Base-by-base conservation (phyloP, 2,329 filamentous ascomycete genomes). In the Dothiorella sarmentorum region DNA sequence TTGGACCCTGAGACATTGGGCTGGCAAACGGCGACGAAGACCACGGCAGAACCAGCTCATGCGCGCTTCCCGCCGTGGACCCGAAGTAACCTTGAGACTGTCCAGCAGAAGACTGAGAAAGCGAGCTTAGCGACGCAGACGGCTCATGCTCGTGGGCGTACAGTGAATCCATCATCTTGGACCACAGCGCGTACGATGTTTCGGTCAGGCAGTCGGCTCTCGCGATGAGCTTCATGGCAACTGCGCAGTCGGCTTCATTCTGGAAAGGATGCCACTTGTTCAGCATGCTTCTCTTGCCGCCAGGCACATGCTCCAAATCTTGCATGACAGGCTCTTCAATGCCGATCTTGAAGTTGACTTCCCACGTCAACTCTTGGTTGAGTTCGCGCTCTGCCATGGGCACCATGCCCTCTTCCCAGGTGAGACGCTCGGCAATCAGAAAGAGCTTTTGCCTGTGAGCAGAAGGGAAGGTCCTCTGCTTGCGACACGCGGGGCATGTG, bases 391-490 rank as follows among this genome's bases (percentile, higher is more conserved):
- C 64, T 15, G 52, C 52, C 1, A 33, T 58, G 10, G 65, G 63
- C 3, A 66, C 60, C 13, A 18, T 7, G 6, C 57, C 62, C 15
- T 64, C 61, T 3, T 66, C 61, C 63, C 64, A 68, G 4, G 63
- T 63, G 31, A 71, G 45, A 18, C 67, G 63, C 47, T 70, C 65
- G 1, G 68, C 67, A 9, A 68, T 63, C 5, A 71, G 59, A 17
- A 70, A 71, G 1, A 68, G 43, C 40, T 69, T 71, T n/a, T 63
- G 68, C 22, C 61, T 59, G 40, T 70, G 66, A 2, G 63, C 40
- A 2, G 64, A 67, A 15, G 60, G 40, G 26, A 61, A 61, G 7
- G 63, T 59, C 40, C 58, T 42, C 9, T 56, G 51, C 18, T 42
- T 31, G 18, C 53, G 35, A 38, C 66, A 67, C 4, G 59, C 56